Percentiles rank a stretch among this genome's conserved stretches.
Evolutionary conservation across 2,329 filamentous ascomycete genomes (phyloP).

Genomic region (Capronia americana): DNA sequence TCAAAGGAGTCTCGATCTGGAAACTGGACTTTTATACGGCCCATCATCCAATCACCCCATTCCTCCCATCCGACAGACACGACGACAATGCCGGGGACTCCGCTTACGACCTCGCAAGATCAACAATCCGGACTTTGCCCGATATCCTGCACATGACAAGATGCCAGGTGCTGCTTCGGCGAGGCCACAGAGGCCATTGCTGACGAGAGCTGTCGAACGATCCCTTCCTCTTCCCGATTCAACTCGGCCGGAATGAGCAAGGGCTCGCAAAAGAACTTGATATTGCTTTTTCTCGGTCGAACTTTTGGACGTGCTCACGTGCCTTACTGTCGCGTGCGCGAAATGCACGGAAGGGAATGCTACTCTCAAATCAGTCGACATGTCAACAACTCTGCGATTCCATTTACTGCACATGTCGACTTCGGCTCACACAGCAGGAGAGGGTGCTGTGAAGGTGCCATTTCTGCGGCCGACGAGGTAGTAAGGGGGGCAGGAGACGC

Average conservation of each 20-base stretch:
- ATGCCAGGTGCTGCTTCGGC: neutral
- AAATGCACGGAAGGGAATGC: neutral
- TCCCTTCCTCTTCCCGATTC: neutral
- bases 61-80: neutral
- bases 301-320: neutral
- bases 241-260: neutral
- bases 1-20: neutral
- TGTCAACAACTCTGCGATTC: no score
- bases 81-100: neutral
- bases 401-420: neutral
- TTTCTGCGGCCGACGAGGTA: neutral
- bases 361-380: neutral
- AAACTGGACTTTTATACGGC: neutral
- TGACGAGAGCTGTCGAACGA: neutral
- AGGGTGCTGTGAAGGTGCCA: no score
- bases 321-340: neutral
- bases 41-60: neutral
- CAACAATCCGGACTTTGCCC: neutral
- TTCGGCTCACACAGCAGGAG: neutral
- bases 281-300: neutral
- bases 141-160: neutral
- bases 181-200: neutral
- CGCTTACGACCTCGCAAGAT: neutral
- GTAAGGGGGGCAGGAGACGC: no score
- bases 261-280: neutral